phyloP scores from a whole-genome alignment of 2,329 filamentous ascomycete genomes.

The Neonectria punicea region DNA sequence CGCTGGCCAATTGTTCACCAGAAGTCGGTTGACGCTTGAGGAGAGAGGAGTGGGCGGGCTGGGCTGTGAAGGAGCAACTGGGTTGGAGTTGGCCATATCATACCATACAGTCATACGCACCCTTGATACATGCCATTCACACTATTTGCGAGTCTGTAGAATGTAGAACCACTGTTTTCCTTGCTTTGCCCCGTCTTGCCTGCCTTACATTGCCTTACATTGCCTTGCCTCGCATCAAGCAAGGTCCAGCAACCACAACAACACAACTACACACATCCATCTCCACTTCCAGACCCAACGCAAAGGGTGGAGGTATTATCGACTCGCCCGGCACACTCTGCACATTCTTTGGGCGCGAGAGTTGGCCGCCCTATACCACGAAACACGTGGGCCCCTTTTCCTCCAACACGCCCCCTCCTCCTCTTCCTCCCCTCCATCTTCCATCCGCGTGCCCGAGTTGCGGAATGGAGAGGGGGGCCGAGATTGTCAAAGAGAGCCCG shows the following conservation, averaged over 20 bases:
- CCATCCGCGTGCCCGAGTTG: slow-evolving; percentile 9
- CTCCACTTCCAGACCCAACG: background rate
- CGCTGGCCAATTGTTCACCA: slow-evolving; percentile 9
- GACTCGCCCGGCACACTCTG: background rate
- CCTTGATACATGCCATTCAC: too few relatives aligned
- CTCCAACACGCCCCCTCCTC: slow-evolving; percentile 4
- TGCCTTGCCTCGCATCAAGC: slow-evolving; percentile 1
- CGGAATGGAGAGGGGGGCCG: slow-evolving; percentile 9
- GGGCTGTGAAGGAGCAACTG: background rate
- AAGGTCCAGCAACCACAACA: background rate
- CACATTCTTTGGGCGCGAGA: slow-evolving; percentile 5
- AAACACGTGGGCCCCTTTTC: slow-evolving; percentile 5
- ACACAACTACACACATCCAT: background rate
- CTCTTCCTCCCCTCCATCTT: slow-evolving; percentile 2
- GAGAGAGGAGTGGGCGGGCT: too few relatives aligned
- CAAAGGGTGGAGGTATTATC: background rate
- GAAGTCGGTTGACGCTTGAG: too few relatives aligned
- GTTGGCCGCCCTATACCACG: background rate
- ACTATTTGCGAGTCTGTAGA: background rate
- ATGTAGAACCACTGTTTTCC: background rate
- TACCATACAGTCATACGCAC: too few relatives aligned
- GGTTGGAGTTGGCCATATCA: background rate
- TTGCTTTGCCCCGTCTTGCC: background rate
- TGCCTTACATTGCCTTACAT: slow-evolving; percentile 1
- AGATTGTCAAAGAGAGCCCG: background rate